A percentile compares a stretch with the other conserved stretches of the same genome.
Evolutionary conservation across 306 rosid genomes (phyloP).

Genomic region (Lathyrus aphaca): DNA sequence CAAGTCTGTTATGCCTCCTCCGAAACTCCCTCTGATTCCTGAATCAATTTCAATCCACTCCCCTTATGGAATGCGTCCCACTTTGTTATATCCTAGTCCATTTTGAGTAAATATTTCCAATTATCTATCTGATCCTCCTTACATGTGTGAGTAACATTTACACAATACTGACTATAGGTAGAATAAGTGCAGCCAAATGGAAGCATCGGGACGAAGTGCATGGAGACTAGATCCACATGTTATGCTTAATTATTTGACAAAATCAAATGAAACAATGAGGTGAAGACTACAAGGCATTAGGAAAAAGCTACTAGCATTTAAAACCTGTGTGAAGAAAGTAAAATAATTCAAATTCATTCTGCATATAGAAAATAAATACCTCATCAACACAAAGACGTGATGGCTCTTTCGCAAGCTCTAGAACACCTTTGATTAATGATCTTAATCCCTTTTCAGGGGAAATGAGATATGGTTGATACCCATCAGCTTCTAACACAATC

Average conservation of each 20-base stretch:
- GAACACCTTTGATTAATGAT: constrained; percentile 91
- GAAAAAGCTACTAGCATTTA: constrained; percentile 10
- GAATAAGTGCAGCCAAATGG: constrained; percentile 15
- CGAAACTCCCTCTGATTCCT: not conserved
- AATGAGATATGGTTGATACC: constrained; percentile 98
- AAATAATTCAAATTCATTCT: constrained; percentile 29
- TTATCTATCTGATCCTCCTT: not conserved
- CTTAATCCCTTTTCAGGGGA: constrained; percentile 99
- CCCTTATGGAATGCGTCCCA: not conserved
- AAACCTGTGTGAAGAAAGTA: constrained; percentile 19
- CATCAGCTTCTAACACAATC: constrained; percentile 99
- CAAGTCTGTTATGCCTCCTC: not conserved
- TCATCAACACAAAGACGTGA: constrained; percentile 97
- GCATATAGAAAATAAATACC: constrained; percentile 56
- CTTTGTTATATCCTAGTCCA: not conserved
- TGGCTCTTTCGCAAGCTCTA: constrained; percentile 99
- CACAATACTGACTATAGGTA: not conserved
- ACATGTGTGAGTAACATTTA: constrained; percentile 12
- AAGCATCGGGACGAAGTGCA: constrained; percentile 6
- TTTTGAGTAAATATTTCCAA: constrained; percentile 1
- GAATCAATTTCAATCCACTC: not conserved
- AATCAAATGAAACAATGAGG: constrained; percentile 6
- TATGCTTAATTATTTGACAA: not conserved
- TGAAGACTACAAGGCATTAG: not conserved
- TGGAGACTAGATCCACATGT: constrained; percentile 13